Percentiles rank a stretch among this genome's conserved stretches.
phyloP scores from a whole-genome alignment of 192 early-diverging fungal species.

The Coemansia guatemalensis region DNA sequence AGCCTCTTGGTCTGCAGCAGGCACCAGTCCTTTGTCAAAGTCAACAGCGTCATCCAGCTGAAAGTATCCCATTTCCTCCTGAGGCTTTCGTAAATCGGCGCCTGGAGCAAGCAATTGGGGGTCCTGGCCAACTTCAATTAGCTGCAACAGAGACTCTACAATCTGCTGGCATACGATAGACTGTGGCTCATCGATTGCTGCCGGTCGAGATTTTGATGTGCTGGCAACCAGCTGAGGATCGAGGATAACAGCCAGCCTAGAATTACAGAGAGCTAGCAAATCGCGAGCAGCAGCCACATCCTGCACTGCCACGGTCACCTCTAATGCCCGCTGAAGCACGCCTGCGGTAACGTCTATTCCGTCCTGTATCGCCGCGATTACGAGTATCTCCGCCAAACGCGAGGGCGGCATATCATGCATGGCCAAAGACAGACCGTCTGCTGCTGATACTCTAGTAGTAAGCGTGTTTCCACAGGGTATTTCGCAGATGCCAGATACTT shows the following conservation, averaged over 20 bases:
- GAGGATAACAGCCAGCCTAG: conserved; percentile 26
- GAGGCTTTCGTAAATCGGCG: neutral
- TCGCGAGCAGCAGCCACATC: conserved; percentile 39
- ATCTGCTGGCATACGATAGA: neutral
- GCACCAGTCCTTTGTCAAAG: neutral
- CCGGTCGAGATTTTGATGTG: neutral
- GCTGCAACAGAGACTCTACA: conserved; percentile 17
- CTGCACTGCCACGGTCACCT: conserved; percentile 6
- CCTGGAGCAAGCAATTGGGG: conserved; percentile 10
- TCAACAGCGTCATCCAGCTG: conserved; percentile 25
- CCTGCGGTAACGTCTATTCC: neutral
- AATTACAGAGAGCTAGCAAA: conserved; percentile 20
- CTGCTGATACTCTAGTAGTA: neutral
- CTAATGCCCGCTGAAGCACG: conserved; percentile 17
- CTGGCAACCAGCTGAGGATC: conserved; percentile 11
- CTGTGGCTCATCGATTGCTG: conserved; percentile 7
- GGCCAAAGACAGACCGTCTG: conserved; percentile 17
- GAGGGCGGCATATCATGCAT: conserved; percentile 10
- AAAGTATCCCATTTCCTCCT: conserved; percentile 18
- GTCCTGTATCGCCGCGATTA: conserved; percentile 31
- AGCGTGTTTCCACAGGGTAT: conserved; percentile 26
- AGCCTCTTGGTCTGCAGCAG: neutral
- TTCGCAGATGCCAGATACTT: neutral
- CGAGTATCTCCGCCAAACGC: conserved; percentile 23
- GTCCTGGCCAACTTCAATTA: conserved; percentile 25